Base-by-base conservation (phyloP, 2,329 filamentous ascomycete species). In the Calonectria honghensis region DNA sequence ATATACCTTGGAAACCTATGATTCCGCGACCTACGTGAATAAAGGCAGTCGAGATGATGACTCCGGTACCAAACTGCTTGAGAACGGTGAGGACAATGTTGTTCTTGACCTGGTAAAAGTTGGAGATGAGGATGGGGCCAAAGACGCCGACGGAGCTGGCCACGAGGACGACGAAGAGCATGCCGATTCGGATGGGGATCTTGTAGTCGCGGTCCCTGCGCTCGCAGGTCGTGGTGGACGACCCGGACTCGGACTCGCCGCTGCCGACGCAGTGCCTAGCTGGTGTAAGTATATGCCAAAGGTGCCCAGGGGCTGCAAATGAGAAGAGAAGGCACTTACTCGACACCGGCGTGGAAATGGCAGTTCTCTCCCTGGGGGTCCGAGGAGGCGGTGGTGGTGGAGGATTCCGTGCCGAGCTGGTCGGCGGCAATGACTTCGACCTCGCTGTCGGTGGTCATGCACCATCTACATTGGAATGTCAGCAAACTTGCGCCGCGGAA, bases 261-360 rank as follows among this genome's bases (percentile, higher is more conserved):
- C 84, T 86, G 7, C 82, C 88, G 2, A 90, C 88, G 74, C 93
- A 94, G 80, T 94, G 91, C 76, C 89, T 88, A 11, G 27, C 14
- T 16, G 0, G 73, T 6, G n/a, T 24, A 14, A 50, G 37, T 16
- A 41, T 29, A 35, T 35, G 24, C 24, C 24, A 24, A 24, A 24
- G 24, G 24, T 24, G 24, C 24, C 24, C 24, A 1, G 24, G 24
- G 24, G 2, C 24, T 24, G 24, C 24, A 24, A 2, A 24, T 24
- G 24, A 24, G 24, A 24, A 24, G 24, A 24, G 24, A 24, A 2
- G 24, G 24, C 11, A 72, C 91, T 83, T 85, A 94, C 93, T 94
- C 92, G 35, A 95, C 91, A 32, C 93, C 93, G 4, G 93, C 93
- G 79, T 96, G 94, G 83, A 93, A 94, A 81, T 96, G 94, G 77